Percentiles rank a stretch among this genome's conserved stretches.
Evolutionary conservation across 2,329 filamentous ascomycete genomes (phyloP).

Genomic region (Fusarium sp.): DNA sequence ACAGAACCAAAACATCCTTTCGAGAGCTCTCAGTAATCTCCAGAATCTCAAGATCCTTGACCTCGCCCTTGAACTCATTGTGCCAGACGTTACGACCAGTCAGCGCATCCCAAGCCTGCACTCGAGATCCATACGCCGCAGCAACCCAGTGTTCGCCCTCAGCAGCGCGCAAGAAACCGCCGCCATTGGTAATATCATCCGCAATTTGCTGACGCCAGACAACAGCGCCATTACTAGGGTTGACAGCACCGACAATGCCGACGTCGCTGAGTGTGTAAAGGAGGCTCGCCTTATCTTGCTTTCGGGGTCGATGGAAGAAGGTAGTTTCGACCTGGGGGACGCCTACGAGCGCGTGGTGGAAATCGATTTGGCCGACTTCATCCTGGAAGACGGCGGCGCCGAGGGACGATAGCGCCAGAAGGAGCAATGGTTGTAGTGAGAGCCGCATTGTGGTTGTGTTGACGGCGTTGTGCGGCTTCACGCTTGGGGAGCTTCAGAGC

Average conservation of each 20-base stretch:
- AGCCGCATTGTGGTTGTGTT: slow-evolving; percentile 50
- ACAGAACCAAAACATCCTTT: slow-evolving; percentile 79
- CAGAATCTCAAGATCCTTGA: slow-evolving; percentile 81
- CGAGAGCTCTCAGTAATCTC: slow-evolving; percentile 71
- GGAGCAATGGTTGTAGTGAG: slow-evolving; percentile 51
- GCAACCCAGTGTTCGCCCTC: slow-evolving; percentile 82
- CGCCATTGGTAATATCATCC: slow-evolving; percentile 59
- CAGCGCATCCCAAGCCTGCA: slow-evolving; percentile 85
- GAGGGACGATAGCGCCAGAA: slow-evolving; percentile 55
- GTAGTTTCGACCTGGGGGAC: slow-evolving; percentile 84
- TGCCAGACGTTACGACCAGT: slow-evolving; percentile 85
- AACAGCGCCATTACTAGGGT: slow-evolving; percentile 84
- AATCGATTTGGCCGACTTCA: slow-evolving; percentile 92
- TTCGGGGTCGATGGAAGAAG: slow-evolving; percentile 91
- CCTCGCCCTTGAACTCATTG: slow-evolving; percentile 65
- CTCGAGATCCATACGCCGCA: slow-evolving; percentile 74
- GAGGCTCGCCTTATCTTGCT: slow-evolving; percentile 84
- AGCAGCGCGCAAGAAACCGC: slow-evolving; percentile 74
- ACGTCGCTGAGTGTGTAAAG: slow-evolving; percentile 92
- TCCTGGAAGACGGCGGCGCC: slow-evolving; percentile 82
- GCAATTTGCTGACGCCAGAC: slow-evolving; percentile 86
- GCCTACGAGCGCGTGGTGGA: slow-evolving; percentile 90
- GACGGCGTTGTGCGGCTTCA: slow-evolving; percentile 42
- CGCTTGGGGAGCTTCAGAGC: slow-evolving; percentile 40
- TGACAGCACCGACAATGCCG: slow-evolving; percentile 85